A percentile compares a stretch with the other conserved stretches of the same genome.
phyloP scores from a whole-genome alignment of 805 yeast species.

The Saccharomycopsis lassenensis region DNA sequence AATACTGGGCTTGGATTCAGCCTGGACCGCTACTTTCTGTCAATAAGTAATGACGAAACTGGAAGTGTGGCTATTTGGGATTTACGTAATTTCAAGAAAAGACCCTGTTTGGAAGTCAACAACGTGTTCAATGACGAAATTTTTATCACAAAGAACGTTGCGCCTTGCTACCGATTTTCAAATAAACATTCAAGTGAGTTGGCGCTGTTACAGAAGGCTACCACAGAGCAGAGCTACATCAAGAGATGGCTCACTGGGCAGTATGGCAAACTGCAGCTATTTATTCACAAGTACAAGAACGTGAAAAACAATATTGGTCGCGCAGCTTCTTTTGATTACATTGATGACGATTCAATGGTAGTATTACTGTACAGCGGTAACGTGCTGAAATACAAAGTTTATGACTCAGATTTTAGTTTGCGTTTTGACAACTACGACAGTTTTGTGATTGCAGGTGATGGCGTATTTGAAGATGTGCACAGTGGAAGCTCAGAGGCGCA shows the following conservation, averaged over 20 bases:
- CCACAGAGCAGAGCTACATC: conserved; percentile 4
- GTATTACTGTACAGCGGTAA: conserved; percentile 10
- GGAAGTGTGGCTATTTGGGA: conserved; percentile 17
- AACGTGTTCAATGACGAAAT: conserved; percentile 5
- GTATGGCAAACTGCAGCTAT: too few species aligned
- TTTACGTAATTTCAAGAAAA: conserved; percentile 6
- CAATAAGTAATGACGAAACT: conserved; percentile 10
- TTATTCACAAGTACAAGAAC: too few species aligned
- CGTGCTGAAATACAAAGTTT: conserved; percentile 6
- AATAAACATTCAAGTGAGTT: conserved; percentile 10
- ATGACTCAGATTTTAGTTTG: conserved; percentile 9
- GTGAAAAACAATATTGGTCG: conserved; percentile 3
- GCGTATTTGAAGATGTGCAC: too few species aligned
- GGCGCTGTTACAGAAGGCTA: conserved; percentile 10
- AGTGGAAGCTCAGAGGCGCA: too few species aligned
- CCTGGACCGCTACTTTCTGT: conserved; percentile 12
- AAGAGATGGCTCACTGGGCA: conserved; percentile 13
- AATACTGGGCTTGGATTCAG: conserved; percentile 15
- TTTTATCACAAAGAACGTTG: conserved; percentile 1
- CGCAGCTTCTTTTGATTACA: conserved; percentile 14
- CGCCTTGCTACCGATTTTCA: conserved; percentile 14
- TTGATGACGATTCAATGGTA: too few species aligned
- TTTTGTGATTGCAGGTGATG: conserved; percentile 2
- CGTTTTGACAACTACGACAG: conserved; percentile 10
- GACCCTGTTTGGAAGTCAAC: conserved; percentile 1